A percentile compares a stretch with the other conserved stretches of the same genome.
phyloP scores from a whole-genome alignment of 371 early-diverging fungal species.

The Syncephalastrum monosporum region DNA sequence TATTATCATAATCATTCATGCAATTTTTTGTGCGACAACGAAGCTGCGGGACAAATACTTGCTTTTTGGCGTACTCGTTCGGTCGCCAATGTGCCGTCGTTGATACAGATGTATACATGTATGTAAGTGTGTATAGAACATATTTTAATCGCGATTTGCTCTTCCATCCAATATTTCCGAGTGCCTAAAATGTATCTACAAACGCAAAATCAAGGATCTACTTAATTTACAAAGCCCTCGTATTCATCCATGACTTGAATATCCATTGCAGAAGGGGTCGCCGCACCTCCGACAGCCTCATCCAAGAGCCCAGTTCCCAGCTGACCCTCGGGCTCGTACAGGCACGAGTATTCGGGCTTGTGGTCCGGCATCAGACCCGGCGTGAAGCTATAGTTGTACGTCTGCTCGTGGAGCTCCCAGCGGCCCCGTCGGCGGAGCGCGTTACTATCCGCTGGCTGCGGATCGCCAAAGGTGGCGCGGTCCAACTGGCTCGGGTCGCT shows the following conservation, averaged over 20 bases:
- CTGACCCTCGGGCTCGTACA: conserved; percentile 63
- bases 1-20: too few relatives aligned
- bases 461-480: conserved; percentile 12
- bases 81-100: too few relatives aligned
- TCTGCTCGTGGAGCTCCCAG: conserved; percentile 95
- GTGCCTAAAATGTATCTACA: too few relatives aligned
- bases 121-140: too few relatives aligned
- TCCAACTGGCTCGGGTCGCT: conserved; percentile 23
- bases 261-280: not conserved
- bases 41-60: too few relatives aligned
- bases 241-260: conserved; percentile 19
- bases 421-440: conserved; percentile 61
- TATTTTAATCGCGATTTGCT: too few relatives aligned
- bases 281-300: conserved; percentile 3
- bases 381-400: conserved; percentile 79
- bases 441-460: conserved; percentile 17
- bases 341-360: conserved; percentile 70
- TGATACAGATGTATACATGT: too few relatives aligned
- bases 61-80: too few relatives aligned
- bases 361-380: conserved; percentile 54
- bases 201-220: too few relatives aligned
- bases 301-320: too few relatives aligned
- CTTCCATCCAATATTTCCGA: too few relatives aligned
- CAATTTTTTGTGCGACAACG: too few relatives aligned
- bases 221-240: conserved; percentile 22